phyloP scores from a whole-genome alignment of 164 flowering plant genomes.

The Litsea cubeba region DNA sequence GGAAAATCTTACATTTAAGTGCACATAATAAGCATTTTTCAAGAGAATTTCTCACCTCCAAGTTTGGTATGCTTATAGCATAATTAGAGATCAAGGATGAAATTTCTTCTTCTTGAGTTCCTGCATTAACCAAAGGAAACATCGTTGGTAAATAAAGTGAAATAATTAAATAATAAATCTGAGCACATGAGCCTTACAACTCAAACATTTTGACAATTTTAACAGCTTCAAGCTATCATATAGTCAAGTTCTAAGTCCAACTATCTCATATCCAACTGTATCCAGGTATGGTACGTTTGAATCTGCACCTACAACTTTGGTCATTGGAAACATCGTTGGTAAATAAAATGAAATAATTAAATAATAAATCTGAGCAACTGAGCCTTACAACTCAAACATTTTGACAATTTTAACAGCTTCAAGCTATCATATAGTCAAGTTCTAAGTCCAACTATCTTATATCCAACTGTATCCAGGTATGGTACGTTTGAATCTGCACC shows the following conservation, averaged over 20 bases:
- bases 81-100: slow-evolving; percentile 53
- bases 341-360: not conserved
- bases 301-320: too few species aligned
- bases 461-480: too few species aligned
- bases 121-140: slow-evolving; percentile 39
- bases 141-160: too few species aligned
- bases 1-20: too few species aligned
- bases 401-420: not conserved
- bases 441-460: too few species aligned
- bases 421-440: not conserved
- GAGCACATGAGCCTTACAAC: not conserved
- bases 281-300: too few species aligned
- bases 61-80: slow-evolving; percentile 51
- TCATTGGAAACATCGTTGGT: not conserved
- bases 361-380: not conserved
- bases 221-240: not conserved
- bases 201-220: not conserved
- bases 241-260: too few species aligned
- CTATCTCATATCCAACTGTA: too few species aligned
- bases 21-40: too few species aligned
- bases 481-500: too few species aligned
- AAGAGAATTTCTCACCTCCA: slow-evolving; percentile 59
- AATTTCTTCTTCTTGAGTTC: slow-evolving; percentile 32
- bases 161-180: too few species aligned
- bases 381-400: not conserved